Base-by-base conservation (phyloP, 176 grass and related monocot species). In the Aegilops speltoides region DNA sequence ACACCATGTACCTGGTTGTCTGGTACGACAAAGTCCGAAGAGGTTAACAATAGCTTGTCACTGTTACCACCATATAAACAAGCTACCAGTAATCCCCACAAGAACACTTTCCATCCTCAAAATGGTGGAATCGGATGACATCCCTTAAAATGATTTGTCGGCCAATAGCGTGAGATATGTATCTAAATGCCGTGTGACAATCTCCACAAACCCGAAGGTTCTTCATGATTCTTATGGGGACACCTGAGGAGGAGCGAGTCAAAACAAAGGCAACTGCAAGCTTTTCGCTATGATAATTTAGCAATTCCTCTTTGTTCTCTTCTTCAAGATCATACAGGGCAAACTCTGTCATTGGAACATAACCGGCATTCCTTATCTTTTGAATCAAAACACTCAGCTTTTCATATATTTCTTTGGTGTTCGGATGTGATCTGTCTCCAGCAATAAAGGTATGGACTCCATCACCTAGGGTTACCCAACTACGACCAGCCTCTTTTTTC, bases 221-320 rank as follows among this genome's bases (percentile, higher is more conserved):
- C 86, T 95, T 95, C 86, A 95, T 95, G 79, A 95, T 93, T 46
- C 93, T 86, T 93, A 95, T 91, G 31, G 93, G 86, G 17, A 83
- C 73, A 17, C 75, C 48, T 78, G 89, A 87, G 63, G 86, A 84
- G 60, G 93, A 83, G 10, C 87, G 91, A 73, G 84, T 93, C 33
- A 93, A 85, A 85, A 89, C 93, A 80, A 93, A 95, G 40, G 91
- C 93, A 91, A 93, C 50, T 59, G 93, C 91, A 80, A 95, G 91
- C 73, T 95, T 95, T 88, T 95, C 91, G 77, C 91, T 93, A 50
- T 95, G 93, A 83, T 89, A 89, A 40, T 89, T 93, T 67, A 95
- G 74, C 73, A 95, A 62, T 78, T 91, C 93, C 68, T 93, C 89
- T 91, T 95, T 93, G 73, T 82, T 93, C 82, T 95, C 89, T 88